Conservation (phyloP, 192 early-diverging fungal genomes). For the Backusella psychrophila region DNA sequence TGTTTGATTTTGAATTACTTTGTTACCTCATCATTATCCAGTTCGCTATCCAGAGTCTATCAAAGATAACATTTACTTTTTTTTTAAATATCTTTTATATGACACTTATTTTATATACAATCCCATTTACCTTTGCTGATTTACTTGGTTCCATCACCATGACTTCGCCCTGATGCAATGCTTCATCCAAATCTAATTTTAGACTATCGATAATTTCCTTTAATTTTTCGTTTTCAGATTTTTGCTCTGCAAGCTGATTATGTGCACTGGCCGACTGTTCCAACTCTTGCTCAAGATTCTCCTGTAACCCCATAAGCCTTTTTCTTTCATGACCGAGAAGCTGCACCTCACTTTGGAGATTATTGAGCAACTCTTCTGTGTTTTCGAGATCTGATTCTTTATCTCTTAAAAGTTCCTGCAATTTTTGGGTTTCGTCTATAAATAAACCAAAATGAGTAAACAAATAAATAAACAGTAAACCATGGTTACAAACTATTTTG, state of each 20-base stretch:
- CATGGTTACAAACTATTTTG: background rate
- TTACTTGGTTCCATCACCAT: background rate
- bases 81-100: background rate
- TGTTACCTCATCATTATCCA: conserved; percentile 7
- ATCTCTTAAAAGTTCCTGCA: conserved; percentile 33
- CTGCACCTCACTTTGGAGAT: conserved; percentile 26
- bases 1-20: background rate
- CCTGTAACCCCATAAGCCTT: conserved; percentile 26
- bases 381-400: conserved; percentile 38
- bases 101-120: background rate
- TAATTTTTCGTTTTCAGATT: conserved; percentile 37
- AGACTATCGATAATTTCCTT: conserved; percentile 41
- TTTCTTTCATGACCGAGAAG: conserved; percentile 37
- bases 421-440: conserved; percentile 42
- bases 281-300: conserved; percentile 29
- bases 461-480: background rate
- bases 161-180: conserved; percentile 13
- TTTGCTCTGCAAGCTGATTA: conserved; percentile 37
- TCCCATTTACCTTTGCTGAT: background rate
- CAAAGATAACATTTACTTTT: no score
- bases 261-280: conserved; percentile 31
- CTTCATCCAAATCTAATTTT: conserved; percentile 40
- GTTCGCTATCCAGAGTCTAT: conserved; percentile 23
- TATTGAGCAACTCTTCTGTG: conserved; percentile 28
- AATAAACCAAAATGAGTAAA: background rate